Evolutionary conservation across 371 early-diverging fungal species (phyloP).

Genomic region (Parasitella parasitica): DNA sequence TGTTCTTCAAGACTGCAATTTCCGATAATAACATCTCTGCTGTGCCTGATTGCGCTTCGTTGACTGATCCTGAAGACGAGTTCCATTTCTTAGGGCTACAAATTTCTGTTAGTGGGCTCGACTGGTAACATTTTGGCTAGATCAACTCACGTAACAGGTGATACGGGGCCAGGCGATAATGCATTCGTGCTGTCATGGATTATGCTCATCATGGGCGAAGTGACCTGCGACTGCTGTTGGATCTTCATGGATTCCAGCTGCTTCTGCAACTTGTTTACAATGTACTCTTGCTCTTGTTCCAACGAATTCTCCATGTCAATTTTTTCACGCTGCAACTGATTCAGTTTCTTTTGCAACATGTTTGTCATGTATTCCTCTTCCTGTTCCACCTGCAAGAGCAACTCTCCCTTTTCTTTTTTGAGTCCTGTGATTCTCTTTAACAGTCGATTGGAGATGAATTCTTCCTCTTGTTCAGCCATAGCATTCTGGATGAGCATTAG

Average conservation of each 20-base stretch:
- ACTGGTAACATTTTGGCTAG: background rate
- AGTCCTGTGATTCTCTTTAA: slow-evolving; percentile 67
- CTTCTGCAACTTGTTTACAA: slow-evolving; percentile 72
- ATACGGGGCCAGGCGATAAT: slow-evolving; percentile 23
- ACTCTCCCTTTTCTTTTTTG: slow-evolving; percentile 69
- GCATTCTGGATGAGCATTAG: slow-evolving; percentile 42
- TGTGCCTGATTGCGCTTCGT: slow-evolving; percentile 39
- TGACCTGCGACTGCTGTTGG: slow-evolving; percentile 29
- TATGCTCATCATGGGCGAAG: slow-evolving; percentile 18
- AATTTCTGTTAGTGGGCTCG: background rate
- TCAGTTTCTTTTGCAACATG: slow-evolving; percentile 71
- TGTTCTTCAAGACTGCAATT: slow-evolving; percentile 61
- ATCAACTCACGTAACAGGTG: slow-evolving; percentile 29
- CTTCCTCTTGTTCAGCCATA: slow-evolving; percentile 71
- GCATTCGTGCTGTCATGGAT: slow-evolving; percentile 12
- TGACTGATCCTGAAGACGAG: slow-evolving; percentile 31
- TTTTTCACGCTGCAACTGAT: slow-evolving; percentile 76
- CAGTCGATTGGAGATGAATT: slow-evolving; percentile 66
- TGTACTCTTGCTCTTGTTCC: slow-evolving; percentile 83
- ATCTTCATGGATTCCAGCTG: slow-evolving; percentile 58
- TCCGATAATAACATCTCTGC: slow-evolving; percentile 75
- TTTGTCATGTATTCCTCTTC: slow-evolving; percentile 79
- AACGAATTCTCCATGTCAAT: slow-evolving; percentile 78
- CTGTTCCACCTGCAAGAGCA: slow-evolving; percentile 67
- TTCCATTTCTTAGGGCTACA: slow-evolving; percentile 56